A percentile compares a stretch with the other conserved stretches of the same genome.
Conservation (phyloP, 192 early-diverging fungal genomes). For the Dissophora globulifera region DNA sequence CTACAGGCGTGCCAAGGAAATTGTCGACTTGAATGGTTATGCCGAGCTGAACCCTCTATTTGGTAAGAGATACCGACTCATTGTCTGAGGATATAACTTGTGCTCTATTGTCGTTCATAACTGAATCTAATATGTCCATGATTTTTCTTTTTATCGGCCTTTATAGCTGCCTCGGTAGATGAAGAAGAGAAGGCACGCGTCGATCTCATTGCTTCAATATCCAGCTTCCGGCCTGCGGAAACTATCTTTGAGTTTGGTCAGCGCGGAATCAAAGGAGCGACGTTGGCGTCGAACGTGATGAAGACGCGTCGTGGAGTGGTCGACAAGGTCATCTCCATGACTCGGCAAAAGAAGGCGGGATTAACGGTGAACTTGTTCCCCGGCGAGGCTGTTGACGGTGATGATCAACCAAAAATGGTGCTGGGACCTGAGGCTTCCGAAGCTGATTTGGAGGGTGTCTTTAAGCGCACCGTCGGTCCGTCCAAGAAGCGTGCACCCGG, state of each 20-base stretch:
- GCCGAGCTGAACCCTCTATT: conserved; percentile 85
- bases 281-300: conserved; percentile 76
- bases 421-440: conserved; percentile 50
- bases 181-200: conserved; percentile 70
- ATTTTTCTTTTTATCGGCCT: neutral
- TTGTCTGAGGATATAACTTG: too few species aligned
- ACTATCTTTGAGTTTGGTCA: conserved; percentile 96
- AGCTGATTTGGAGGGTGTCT: conserved; percentile 38
- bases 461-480: conserved; percentile 38
- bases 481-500: conserved; percentile 15
- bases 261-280: conserved; percentile 81
- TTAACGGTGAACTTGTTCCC: conserved; percentile 48
- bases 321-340: conserved; percentile 57
- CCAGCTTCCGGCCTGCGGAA: conserved; percentile 87
- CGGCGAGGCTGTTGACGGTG: conserved; percentile 7
- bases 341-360: conserved; percentile 48
- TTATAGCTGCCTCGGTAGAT: conserved; percentile 54
- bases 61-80: conserved; percentile 57
- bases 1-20: conserved; percentile 88
- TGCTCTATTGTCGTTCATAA: too few species aligned
- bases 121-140: too few species aligned
- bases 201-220: conserved; percentile 77
- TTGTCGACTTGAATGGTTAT: conserved; percentile 66
- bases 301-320: conserved; percentile 65
- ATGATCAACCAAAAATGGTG: neutral